Base-by-base conservation (phyloP, 495 filamentous ascomycete genomes). In the Xylaria telfairii region DNA sequence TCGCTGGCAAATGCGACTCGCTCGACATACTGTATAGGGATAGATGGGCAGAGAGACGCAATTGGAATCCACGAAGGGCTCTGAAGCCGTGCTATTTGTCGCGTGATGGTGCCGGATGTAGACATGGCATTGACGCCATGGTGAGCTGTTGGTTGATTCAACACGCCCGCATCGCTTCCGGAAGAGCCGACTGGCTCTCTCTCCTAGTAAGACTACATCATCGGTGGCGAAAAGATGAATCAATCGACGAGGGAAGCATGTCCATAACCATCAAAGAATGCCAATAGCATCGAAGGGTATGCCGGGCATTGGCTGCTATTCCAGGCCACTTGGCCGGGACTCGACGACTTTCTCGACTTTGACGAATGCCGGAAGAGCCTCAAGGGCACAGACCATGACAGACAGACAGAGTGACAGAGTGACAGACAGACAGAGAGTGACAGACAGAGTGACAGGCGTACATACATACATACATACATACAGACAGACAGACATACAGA, bases 171-270 rank as follows among this genome's bases (percentile, higher is more conserved):
- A 59, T 34, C 6, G 56, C 56, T 19, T 37, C 56, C 56, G 56
- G n/a, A n/a, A 12, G 28, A 59, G 56, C 56, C 56, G 56, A 59
- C 56, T 37, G 56, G 56, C 10, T 21, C 12, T 59, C 54, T 8
- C n/a, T 17, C 2, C 44, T 3, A 49, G 46, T 49, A n/a, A 49
- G 19, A 21, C 56, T 21, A 37, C 17, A 37, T 59, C 56, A n/a
- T 59, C 26, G 15, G 56, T 59, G 30, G 32, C 51, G 28, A 54
- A 3, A 46, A 10, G 19, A 39, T 59, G 56, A 2, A 59, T 39
- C 34, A 7, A 26, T 12, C 13, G 59, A 42, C 12, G 37, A 62
- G 37, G n/a, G n/a, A n/a, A n/a, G n/a, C n/a, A n/a, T n/a, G n/a
- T n/a, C n/a, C n/a, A n/a, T n/a, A n/a, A n/a, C n/a, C n/a, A n/a